Evolutionary conservation across 2,329 filamentous ascomycete genomes (phyloP).

Genomic region (Cladophialophora bantiana): DNA sequence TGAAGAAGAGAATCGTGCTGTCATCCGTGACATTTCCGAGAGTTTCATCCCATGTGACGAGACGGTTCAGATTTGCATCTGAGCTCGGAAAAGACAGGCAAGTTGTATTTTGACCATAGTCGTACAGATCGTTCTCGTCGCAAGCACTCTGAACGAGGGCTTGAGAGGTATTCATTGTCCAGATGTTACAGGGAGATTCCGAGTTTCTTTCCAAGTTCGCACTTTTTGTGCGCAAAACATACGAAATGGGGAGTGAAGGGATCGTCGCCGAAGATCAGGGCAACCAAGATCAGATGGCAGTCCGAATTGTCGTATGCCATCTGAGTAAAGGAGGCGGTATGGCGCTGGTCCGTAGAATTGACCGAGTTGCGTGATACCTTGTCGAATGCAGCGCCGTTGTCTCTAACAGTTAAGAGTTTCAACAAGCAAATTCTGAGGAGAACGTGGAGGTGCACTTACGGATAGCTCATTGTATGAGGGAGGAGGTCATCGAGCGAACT

Average conservation of each 20-base stretch:
- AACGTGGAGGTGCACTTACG: too few relatives aligned
- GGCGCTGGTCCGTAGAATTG: neutral
- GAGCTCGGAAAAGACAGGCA: constrained; percentile 1
- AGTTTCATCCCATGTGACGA: neutral
- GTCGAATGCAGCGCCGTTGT: neutral
- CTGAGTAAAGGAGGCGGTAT: neutral
- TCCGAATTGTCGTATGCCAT: neutral
- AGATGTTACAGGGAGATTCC: neutral
- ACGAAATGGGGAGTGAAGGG: neutral
- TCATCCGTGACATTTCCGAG: neutral
- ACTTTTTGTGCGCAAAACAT: neutral
- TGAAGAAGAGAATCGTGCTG: neutral
- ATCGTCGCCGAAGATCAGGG: neutral
- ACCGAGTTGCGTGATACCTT: neutral
- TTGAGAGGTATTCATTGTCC: constrained; percentile 1
- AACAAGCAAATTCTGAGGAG: neutral
- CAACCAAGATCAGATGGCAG: neutral
- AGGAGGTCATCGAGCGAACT: too few relatives aligned
- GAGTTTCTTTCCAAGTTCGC: neutral
- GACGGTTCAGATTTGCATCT: neutral
- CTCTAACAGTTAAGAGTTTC: neutral
- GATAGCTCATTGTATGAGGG: too few relatives aligned
- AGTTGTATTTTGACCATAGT: neutral
- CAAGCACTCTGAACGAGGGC: constrained; percentile 1
- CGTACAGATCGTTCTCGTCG: constrained; percentile 1